Percentiles rank a stretch among this genome's conserved stretches.
Evolutionary conservation across 306 rosid genomes (phyloP).

Genomic region (Citrullus colocynthis): DNA sequence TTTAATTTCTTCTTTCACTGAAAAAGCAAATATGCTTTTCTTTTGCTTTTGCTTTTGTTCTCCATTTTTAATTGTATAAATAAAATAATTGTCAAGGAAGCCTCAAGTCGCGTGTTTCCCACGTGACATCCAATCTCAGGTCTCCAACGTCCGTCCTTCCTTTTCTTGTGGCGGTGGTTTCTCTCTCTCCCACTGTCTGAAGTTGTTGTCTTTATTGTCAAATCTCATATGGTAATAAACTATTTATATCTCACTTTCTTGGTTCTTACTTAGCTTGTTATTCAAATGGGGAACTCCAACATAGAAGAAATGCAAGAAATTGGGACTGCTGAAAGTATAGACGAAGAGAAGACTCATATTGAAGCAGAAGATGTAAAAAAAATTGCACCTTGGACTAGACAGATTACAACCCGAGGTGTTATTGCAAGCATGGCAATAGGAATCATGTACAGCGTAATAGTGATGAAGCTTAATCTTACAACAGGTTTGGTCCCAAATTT

Average conservation of each 20-base stretch:
- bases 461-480: conserved; percentile 88
- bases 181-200: too few species aligned
- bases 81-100: too few species aligned
- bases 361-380: conserved; percentile 37
- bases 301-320: conserved; percentile 33
- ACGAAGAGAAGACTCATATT: conserved; percentile 23
- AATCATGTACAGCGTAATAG: conserved; percentile 67
- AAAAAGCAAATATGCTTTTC: too few species aligned
- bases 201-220: background rate
- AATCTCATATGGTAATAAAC: background rate
- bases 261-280: background rate
- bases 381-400: conserved; percentile 57
- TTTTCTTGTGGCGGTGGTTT: background rate
- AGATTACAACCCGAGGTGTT: conserved; percentile 71
- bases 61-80: too few species aligned
- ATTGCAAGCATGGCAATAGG: conserved; percentile 65
- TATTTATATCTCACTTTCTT: background rate
- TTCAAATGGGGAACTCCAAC: conserved; percentile 24
- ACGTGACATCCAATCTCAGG: too few species aligned
- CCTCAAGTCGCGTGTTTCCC: too few species aligned
- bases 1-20: too few species aligned
- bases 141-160: too few species aligned
- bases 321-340: conserved; percentile 20
- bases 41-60: too few species aligned
- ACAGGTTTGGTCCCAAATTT: conserved; percentile 92